Conservation (phyloP, 2,329 filamentous ascomycete species). For the Leptodontidium sp. region DNA sequence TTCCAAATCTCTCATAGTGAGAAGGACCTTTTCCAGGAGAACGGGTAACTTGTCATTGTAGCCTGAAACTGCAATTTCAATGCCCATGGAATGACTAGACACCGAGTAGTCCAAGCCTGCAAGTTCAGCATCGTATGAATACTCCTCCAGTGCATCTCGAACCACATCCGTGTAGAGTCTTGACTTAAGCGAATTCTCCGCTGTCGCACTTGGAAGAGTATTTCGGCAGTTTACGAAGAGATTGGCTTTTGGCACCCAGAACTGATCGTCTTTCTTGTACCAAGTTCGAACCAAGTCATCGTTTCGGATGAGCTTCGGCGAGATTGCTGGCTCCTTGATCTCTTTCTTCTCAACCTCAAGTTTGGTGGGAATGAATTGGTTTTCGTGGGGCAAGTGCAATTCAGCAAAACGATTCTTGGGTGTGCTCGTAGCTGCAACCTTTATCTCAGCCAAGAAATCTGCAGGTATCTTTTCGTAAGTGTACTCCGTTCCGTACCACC, state of each 20-base stretch:
- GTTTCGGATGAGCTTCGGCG: conserved; percentile 85
- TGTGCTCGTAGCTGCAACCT: conserved; percentile 66
- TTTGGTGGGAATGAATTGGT: conserved; percentile 94
- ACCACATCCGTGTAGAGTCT: conserved; percentile 86
- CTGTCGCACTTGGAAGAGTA: conserved; percentile 79
- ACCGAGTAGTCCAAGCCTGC: conserved; percentile 87
- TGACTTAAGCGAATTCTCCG: conserved; percentile 79
- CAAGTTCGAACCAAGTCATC: conserved; percentile 83
- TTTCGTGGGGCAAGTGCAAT: conserved; percentile 88
- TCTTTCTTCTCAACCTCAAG: conserved; percentile 96
- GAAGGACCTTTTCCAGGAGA: conserved; percentile 86
- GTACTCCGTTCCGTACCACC: conserved; percentile 98
- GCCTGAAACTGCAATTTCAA: conserved; percentile 82
- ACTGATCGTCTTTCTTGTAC: conserved; percentile 99
- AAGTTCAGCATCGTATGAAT: conserved; percentile 94
- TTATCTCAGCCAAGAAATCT: conserved; percentile 77
- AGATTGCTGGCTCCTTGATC: conserved; percentile 74
- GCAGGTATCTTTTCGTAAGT: conserved; percentile 80
- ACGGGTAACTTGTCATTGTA: conserved; percentile 98
- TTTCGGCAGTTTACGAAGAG: conserved; percentile 82
- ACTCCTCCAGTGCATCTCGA: conserved; percentile 87
- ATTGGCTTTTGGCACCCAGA: conserved; percentile 97
- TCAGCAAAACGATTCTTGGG: conserved; percentile 68
- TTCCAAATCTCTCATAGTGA: conserved; percentile 83
- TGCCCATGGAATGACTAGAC: conserved; percentile 73